phyloP scores from a whole-genome alignment of 257 asterid genomes.

The Primulina eburnea region DNA sequence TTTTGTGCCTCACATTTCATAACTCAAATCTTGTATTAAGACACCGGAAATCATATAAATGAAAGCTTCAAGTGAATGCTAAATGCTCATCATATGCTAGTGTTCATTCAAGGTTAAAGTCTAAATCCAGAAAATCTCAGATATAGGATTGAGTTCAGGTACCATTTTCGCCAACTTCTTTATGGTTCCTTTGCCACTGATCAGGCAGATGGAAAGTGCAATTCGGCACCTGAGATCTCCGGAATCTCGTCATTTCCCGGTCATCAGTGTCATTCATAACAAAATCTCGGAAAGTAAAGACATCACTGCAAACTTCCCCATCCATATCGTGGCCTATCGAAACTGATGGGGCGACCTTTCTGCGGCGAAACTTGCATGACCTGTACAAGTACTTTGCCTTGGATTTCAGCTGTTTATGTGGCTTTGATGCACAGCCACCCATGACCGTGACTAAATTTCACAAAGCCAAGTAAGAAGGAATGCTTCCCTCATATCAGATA shows the following conservation, averaged over 20 bases:
- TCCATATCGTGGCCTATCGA: conserved; percentile 35
- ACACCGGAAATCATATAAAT: neutral
- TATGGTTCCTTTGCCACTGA: conserved; percentile 28
- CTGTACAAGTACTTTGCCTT: conserved; percentile 47
- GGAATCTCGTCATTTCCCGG: conserved; percentile 22
- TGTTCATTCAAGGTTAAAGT: neutral
- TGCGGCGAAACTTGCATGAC: conserved; percentile 52
- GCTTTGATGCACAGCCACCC: conserved; percentile 87
- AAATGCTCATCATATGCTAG: neutral
- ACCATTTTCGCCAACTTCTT: conserved; percentile 37
- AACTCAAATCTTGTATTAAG: neutral
- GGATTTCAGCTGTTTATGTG: conserved; percentile 50
- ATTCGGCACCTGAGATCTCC: conserved; percentile 33
- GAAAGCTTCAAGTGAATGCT: neutral
- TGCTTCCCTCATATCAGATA: conserved; percentile 3
- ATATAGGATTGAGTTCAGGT: conserved; percentile 9
- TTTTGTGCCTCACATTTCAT: neutral
- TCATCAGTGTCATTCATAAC: conserved; percentile 25
- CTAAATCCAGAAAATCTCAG: neutral
- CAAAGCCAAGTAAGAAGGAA: conserved; percentile 21
- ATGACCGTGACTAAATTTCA: conserved; percentile 36
- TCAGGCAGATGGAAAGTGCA: conserved; percentile 21
- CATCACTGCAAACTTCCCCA: conserved; percentile 25
- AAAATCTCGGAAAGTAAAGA: conserved; percentile 33
- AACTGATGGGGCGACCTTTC: conserved; percentile 57